Conservation (phyloP, 1,139 yeast species). For the Suhomyces wounanorum region DNA sequence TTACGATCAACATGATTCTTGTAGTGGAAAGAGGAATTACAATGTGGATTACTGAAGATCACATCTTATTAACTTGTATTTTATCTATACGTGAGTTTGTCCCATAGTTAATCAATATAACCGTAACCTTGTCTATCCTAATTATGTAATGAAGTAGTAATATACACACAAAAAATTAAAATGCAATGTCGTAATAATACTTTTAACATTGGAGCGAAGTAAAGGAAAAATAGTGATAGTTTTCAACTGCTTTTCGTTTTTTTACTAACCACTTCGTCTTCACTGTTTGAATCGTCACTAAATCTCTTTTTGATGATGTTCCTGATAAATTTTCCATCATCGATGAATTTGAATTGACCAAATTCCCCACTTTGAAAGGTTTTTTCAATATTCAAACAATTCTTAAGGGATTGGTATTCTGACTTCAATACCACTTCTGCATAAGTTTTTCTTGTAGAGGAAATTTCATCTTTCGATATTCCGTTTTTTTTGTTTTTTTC, state of each 20-base stretch:
- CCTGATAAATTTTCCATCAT: constrained; percentile 58
- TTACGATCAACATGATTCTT: not conserved
- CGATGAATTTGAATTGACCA: constrained; percentile 40
- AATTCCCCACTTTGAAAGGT: constrained; percentile 28
- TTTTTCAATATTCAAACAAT: constrained; percentile 38
- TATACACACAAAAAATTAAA: constrained; percentile 6
- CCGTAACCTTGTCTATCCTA: constrained; percentile 3
- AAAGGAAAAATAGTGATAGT: not conserved
- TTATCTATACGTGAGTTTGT: constrained; percentile 1
- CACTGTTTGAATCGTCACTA: constrained; percentile 23
- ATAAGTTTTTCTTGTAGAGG: constrained; percentile 33
- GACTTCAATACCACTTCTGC: constrained; percentile 55
- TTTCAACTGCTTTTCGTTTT: constrained; percentile 3
- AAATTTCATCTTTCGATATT: not conserved
- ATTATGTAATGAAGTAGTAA: constrained; percentile 4
- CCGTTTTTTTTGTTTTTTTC: constrained; percentile 1
- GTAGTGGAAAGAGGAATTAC: not conserved
- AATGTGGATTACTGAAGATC: not conserved
- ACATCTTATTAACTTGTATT: not conserved
- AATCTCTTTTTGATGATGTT: constrained; percentile 57
- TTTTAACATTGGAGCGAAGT: constrained; percentile 1
- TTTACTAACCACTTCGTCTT: constrained; percentile 13
- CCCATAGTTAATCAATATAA: not conserved
- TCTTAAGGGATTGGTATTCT: constrained; percentile 52
- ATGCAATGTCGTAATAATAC: constrained; percentile 6